phyloP scores from a whole-genome alignment of 495 filamentous ascomycete species.

The Aspergillus ellipticus region DNA sequence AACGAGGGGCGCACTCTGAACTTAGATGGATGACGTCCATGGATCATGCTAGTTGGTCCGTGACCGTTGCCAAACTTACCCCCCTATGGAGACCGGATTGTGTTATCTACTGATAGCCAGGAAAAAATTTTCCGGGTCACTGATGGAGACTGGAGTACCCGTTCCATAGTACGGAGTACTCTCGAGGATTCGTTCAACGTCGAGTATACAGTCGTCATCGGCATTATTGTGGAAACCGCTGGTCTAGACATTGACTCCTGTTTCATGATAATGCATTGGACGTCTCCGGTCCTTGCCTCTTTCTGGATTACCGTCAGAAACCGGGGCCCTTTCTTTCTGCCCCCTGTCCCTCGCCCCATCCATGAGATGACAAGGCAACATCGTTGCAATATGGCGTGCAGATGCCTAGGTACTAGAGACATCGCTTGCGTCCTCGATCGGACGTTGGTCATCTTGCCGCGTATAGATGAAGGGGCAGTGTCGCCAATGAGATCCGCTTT shows the following conservation, averaged over 20 bases:
- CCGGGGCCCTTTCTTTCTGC: not conserved
- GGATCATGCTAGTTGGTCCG: not conserved
- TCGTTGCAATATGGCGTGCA: not conserved
- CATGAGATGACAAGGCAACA: not conserved
- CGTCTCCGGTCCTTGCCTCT: not conserved
- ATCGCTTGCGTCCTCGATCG: not conserved
- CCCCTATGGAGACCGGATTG: too few relatives aligned
- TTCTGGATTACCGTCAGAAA: not conserved
- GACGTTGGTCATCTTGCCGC: not conserved
- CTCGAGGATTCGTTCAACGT: not conserved
- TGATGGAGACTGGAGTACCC: too few relatives aligned
- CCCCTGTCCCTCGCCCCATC: not conserved
- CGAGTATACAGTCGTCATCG: not conserved
- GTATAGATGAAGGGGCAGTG: not conserved
- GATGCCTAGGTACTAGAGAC: not conserved
- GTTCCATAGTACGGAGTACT: too few relatives aligned
- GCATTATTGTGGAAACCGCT: not conserved
- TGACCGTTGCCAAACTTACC: not conserved
- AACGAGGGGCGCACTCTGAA: constrained; percentile 5
- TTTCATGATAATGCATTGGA: not conserved
- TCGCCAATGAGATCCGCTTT: constrained; percentile 1
- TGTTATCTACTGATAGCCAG: too few relatives aligned
- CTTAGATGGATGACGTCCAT: constrained; percentile 13
- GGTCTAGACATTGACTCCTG: not conserved
- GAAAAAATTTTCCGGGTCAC: not conserved